Evolutionary conservation across 2,329 filamentous ascomycete genomes (phyloP).

Genomic region (Fusarium tupiense): DNA sequence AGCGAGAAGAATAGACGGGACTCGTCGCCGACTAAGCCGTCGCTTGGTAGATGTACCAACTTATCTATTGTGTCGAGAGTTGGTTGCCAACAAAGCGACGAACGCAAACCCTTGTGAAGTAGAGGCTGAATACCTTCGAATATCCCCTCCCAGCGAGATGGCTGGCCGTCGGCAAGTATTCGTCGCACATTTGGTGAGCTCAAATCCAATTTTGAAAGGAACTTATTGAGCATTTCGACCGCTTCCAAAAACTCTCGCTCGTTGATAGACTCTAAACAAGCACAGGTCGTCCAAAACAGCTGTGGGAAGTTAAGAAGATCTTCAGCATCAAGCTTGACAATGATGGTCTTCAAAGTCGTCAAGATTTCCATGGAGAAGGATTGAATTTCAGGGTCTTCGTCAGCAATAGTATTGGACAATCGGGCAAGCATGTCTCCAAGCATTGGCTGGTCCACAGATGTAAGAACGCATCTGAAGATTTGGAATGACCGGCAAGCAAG

Average conservation of each 20-base stretch:
- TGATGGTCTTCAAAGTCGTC: constrained; percentile 91
- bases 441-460: constrained; percentile 91
- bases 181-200: constrained; percentile 73
- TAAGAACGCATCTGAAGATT: constrained; percentile 93
- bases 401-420: constrained; percentile 95
- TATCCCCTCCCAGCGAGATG: constrained; percentile 85
- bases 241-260: constrained; percentile 94
- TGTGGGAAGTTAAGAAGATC: constrained; percentile 92
- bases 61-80: constrained; percentile 82
- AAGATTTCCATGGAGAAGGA: constrained; percentile 98
- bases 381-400: constrained; percentile 93
- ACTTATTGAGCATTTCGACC: constrained; percentile 88
- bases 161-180: constrained; percentile 80
- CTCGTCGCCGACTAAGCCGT: constrained; percentile 82
- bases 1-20: constrained; percentile 84
- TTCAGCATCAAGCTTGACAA: constrained; percentile 81
- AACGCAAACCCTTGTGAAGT: constrained; percentile 91
- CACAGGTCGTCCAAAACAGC: constrained; percentile 97
- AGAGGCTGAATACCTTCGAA: constrained; percentile 89
- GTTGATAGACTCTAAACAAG: constrained; percentile 95
- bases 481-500: constrained; percentile 97
- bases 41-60: constrained; percentile 81
- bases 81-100: constrained; percentile 80
- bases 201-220: constrained; percentile 86
- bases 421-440: constrained; percentile 95